Percentiles rank a stretch among this genome's conserved stretches.
phyloP scores from a whole-genome alignment of 192 early-diverging fungal genomes.

The Coemansia sp. region DNA sequence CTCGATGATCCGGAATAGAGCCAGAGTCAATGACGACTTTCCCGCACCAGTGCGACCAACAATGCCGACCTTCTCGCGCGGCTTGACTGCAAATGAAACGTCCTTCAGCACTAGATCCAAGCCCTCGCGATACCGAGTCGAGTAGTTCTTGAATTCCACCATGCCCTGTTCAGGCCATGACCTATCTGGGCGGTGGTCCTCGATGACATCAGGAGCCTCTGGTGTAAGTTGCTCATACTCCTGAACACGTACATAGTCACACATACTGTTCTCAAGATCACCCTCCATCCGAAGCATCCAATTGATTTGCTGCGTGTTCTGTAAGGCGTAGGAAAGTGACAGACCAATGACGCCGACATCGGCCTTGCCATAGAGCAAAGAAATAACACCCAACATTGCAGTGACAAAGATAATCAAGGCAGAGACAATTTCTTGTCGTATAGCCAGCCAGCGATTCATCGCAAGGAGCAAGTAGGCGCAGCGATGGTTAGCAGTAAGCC shows the following conservation, averaged over 20 bases:
- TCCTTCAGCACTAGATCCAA: slow-evolving; percentile 79
- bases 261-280: slow-evolving; percentile 79
- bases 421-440: slow-evolving; percentile 82
- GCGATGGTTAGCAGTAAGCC: slow-evolving; percentile 77
- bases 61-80: slow-evolving; percentile 63
- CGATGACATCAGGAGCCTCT: slow-evolving; percentile 79
- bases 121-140: slow-evolving; percentile 80
- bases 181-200: slow-evolving; percentile 58
- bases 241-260: slow-evolving; percentile 78
- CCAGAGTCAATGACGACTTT: slow-evolving; percentile 64
- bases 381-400: slow-evolving; percentile 70
- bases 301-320: slow-evolving; percentile 82
- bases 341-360: slow-evolving; percentile 75
- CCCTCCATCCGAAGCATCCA: slow-evolving; percentile 88
- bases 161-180: slow-evolving; percentile 78
- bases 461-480: slow-evolving; percentile 78
- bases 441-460: slow-evolving; percentile 69
- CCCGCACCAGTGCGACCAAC: slow-evolving; percentile 73
- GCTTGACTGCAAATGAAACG: slow-evolving; percentile 37
- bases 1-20: slow-evolving; percentile 74
- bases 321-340: slow-evolving; percentile 69
- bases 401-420: slow-evolving; percentile 81
- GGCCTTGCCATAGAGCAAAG: slow-evolving; percentile 59
- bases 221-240: slow-evolving; percentile 81
- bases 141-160: slow-evolving; percentile 78